Conservation (phyloP, 257 asterid genomes). For the Solanum pimpinellifolium region DNA sequence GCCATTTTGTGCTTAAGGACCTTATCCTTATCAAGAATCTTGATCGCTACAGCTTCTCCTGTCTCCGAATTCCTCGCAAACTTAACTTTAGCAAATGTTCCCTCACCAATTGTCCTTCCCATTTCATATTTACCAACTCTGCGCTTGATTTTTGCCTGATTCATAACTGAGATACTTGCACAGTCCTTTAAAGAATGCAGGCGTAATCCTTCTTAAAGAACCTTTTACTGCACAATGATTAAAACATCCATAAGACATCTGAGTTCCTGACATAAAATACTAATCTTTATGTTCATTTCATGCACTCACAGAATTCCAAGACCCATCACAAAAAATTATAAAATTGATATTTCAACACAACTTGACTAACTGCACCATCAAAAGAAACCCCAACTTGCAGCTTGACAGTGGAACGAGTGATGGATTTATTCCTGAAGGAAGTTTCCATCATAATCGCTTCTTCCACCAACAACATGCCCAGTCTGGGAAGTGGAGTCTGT, state of each 20-base stretch:
- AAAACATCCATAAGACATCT: not conserved
- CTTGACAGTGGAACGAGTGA: not conserved
- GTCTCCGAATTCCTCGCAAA: constrained; percentile 79
- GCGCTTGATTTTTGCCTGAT: constrained; percentile 54
- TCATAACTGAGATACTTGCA: constrained; percentile 26
- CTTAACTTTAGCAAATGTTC: constrained; percentile 88
- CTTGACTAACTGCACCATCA: not conserved
- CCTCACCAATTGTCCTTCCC: constrained; percentile 94
- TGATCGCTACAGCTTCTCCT: constrained; percentile 68
- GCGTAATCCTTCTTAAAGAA: not conserved
- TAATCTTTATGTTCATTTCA: not conserved
- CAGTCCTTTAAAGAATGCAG: not conserved
- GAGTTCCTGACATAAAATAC: not conserved
- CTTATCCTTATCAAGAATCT: constrained; percentile 85
- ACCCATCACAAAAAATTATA: not conserved
- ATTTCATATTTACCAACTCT: constrained; percentile 78
- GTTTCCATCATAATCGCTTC: not conserved
- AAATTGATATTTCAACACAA: not conserved
- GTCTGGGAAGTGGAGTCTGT: not conserved
- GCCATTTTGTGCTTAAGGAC: constrained; percentile 94
- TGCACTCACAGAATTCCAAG: not conserved
- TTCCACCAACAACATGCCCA: not conserved
- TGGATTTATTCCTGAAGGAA: not conserved
- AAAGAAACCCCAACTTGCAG: not conserved
- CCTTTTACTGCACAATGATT: constrained; percentile 17